Percentiles rank a stretch among this genome's conserved stretches.
Evolutionary conservation across 1,284 basidiomycete species (phyloP).

Genomic region (Entoloma clypeatum): DNA sequence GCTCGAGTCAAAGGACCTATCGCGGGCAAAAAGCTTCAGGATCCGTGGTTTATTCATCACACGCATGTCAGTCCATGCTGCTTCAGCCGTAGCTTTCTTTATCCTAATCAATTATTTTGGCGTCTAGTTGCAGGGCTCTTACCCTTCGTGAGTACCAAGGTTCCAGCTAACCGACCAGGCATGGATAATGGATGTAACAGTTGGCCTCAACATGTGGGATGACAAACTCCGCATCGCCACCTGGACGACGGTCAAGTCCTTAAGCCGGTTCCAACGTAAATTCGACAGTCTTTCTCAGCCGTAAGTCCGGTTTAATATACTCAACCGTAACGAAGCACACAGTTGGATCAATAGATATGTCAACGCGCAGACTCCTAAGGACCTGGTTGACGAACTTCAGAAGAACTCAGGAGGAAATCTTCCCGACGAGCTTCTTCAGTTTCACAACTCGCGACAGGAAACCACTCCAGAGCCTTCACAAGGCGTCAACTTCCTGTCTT

Average conservation of each 20-base stretch:
- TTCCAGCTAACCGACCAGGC: background rate
- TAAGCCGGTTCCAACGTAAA: conserved; percentile 20
- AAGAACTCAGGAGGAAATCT: conserved; percentile 23
- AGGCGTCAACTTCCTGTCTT: too few relatives aligned
- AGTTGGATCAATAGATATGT: too few relatives aligned
- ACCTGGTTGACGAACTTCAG: conserved; percentile 28
- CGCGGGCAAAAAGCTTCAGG: too few relatives aligned
- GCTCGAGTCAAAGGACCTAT: too few relatives aligned
- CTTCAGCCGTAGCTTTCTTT: background rate
- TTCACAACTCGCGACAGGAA: conserved; percentile 24
- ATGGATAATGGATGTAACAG: too few relatives aligned
- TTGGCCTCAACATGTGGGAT: conserved; percentile 38
- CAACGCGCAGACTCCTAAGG: conserved; percentile 30
- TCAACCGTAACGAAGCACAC: too few relatives aligned
- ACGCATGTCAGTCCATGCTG: too few relatives aligned
- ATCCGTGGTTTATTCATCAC: too few relatives aligned
- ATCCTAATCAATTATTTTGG: conserved; percentile 6
- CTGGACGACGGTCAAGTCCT: conserved; percentile 22
- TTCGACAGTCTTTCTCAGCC: conserved; percentile 22
- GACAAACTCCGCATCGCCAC: conserved; percentile 25
- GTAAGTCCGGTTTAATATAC: conserved; percentile 16
- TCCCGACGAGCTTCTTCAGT: conserved; percentile 39
- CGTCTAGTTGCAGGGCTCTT: conserved; percentile 37
- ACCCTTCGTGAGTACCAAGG: conserved; percentile 32
- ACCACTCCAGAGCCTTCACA: conserved; percentile 3